Percentiles rank a stretch among this genome's conserved stretches.
Evolutionary conservation across 2,329 filamentous ascomycete genomes (phyloP).

Genomic region (Sclerotinia spermophila): DNA sequence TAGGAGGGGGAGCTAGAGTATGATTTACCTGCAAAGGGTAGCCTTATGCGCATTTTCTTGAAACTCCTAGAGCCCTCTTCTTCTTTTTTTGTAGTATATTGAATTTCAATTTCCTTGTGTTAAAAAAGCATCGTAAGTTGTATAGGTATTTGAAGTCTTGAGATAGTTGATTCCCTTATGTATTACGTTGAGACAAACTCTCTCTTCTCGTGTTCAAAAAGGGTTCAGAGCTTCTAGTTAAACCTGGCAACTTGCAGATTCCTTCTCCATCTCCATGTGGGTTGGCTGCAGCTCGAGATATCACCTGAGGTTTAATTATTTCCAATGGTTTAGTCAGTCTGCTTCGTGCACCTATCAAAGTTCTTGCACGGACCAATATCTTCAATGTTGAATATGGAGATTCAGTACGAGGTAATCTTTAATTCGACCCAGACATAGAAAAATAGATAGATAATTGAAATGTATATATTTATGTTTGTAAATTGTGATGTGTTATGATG

Average conservation of each 20-base stretch:
- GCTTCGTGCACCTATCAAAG: conserved; percentile 10
- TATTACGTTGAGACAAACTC: conserved; percentile 4
- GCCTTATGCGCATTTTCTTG: conserved; percentile 71
- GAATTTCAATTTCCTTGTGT: not conserved
- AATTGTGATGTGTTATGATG: conserved; percentile 1
- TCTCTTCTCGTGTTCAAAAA: conserved; percentile 10
- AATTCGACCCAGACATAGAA: conserved; percentile 1
- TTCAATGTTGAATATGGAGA: conserved; percentile 12
- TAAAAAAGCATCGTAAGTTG: conserved; percentile 8
- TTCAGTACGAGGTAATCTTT: conserved; percentile 12
- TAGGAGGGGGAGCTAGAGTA: conserved; percentile 1
- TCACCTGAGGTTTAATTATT: conserved; percentile 5
- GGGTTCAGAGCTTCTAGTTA: conserved; percentile 15
- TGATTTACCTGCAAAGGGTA: conserved; percentile 79
- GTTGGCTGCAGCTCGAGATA: conserved; percentile 8
- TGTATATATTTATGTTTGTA: conserved; percentile 1
- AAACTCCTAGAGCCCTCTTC: not conserved
- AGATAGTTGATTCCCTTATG: not conserved
- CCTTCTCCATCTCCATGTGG: conserved; percentile 12
- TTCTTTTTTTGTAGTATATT: not conserved
- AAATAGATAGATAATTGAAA: conserved; percentile 9
- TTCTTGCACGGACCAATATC: conserved; percentile 5
- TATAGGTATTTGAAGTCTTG: not conserved
- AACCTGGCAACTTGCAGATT: conserved; percentile 12
- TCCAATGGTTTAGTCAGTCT: not conserved